phyloP scores from a whole-genome alignment of 2,329 filamentous ascomycete species.

The Ophiostoma quercus region DNA sequence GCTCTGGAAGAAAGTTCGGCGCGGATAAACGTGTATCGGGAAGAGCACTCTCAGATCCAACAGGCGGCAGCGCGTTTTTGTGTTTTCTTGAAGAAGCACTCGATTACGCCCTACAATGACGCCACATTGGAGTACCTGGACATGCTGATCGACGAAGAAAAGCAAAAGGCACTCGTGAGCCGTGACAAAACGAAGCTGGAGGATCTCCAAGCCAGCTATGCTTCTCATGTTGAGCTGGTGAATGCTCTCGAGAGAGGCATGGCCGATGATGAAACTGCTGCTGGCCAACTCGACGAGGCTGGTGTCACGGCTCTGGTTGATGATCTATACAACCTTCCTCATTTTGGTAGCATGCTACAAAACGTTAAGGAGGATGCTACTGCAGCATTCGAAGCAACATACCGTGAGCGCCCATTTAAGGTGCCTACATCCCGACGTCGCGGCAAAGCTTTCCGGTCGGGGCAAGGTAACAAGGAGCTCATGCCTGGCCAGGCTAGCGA shows the following conservation, averaged over 20 bases:
- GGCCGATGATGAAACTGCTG: background rate
- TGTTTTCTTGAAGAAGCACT: slow-evolving; percentile 37
- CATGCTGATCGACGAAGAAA: slow-evolving; percentile 37
- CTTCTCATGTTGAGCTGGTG: background rate
- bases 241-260: background rate
- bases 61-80: slow-evolving; percentile 37
- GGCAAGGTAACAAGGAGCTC: background rate
- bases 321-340: background rate
- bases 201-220: slow-evolving; percentile 25
- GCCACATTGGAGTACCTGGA: slow-evolving; percentile 39
- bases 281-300: background rate
- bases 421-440: slow-evolving; percentile 1
- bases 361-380: slow-evolving; percentile 18
- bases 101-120: slow-evolving; percentile 40
- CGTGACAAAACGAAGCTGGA: slow-evolving; percentile 29
- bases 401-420: slow-evolving; percentile 23
- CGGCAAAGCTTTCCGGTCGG: background rate
- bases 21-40: background rate
- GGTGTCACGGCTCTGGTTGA: background rate
- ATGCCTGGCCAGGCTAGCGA: too few species aligned
- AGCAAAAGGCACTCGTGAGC: slow-evolving; percentile 33
- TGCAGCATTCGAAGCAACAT: slow-evolving; percentile 14
- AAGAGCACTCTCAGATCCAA: slow-evolving; percentile 31
- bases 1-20: background rate
- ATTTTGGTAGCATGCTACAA: background rate